Evolutionary conservation across 1,284 basidiomycete species (phyloP), one percentile per base, ranked within the genome.

Genomic region (Heterobasidion occidentale): DNA sequence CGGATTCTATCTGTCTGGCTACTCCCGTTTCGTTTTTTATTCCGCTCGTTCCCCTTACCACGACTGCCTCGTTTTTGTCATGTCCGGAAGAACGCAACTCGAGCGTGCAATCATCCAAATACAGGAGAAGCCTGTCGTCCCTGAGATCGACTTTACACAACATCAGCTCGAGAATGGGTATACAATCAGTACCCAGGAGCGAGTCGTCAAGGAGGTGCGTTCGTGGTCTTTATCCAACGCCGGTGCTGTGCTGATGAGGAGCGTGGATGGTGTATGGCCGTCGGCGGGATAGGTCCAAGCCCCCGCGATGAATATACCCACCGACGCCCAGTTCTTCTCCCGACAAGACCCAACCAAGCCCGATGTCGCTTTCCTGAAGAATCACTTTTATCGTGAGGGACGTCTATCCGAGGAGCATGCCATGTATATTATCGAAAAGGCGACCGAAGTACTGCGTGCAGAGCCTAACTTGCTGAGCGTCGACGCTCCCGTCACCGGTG

Each of bases 321-420:
- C 94, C 3, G 86, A 92, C 65, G 92, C 91, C 60, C 93, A 99
- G 71, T 98, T 98, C 80, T 96, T 87, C 74, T 88, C 88, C 58
- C 82, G 84, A 61, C 83, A 84, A 62, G 90, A 94, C 73, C 83
- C 82, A 51, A 79, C 86, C 42, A 95, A 94, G 70, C 94, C 93
- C n/a, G 92, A 98, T 72, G 81, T 98, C 65, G 94, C 92, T 36
- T 99, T 96, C 73, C 79, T 99, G 61, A 99, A 99, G 79, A 98
- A 98, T 67, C 96, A 99, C 74, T 98, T 99, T 69, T 98, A 98
- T 71, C 86, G 95, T 55, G 96, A 98, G 71, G 96, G 96, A 0
- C 77, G 93, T 52, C 67, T 97, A 64, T 93, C 86, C 33, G 93
- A 97, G 70, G 92, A 94, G 57, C 91, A 95, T 72, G 92, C 92